Conservation (phyloP, 2,329 filamentous ascomycete species). For the Arthrobotrys megalospora region DNA sequence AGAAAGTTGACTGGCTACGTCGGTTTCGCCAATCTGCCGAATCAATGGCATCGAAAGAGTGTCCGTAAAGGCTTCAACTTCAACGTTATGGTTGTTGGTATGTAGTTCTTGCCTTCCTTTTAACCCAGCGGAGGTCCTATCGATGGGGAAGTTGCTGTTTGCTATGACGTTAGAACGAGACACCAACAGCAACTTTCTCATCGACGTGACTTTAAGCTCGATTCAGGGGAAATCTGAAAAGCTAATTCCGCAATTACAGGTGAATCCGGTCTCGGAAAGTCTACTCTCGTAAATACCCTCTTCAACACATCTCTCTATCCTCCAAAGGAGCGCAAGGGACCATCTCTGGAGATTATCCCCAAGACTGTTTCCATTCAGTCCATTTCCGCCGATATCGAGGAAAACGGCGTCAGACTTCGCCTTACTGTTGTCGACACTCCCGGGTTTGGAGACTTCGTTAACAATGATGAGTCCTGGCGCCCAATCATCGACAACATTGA, state of each 20-base stretch:
- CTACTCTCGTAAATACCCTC: constrained; percentile 97
- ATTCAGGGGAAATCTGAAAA: constrained; percentile 39
- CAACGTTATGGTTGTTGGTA: constrained; percentile 99
- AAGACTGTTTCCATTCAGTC: constrained; percentile 97
- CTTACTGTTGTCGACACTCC: constrained; percentile 98
- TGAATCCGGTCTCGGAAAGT: constrained; percentile 99
- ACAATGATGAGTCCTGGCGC: constrained; percentile 99
- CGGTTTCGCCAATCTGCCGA: constrained; percentile 97
- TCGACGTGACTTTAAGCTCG: constrained; percentile 54
- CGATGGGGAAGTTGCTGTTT: constrained; percentile 47
- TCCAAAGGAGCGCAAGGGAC: constrained; percentile 97
- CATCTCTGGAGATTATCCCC: constrained; percentile 96
- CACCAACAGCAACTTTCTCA: constrained; percentile 28
- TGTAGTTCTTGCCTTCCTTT: constrained; percentile 68
- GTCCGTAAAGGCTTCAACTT: constrained; percentile 99
- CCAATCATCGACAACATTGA: constrained; percentile 99
- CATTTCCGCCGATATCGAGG: constrained; percentile 96
- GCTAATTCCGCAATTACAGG: constrained; percentile 72
- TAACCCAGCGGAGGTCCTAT: constrained; percentile 8
- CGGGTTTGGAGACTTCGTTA: constrained; percentile 98
- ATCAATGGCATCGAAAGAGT: constrained; percentile 99
- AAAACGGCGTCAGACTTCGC: constrained; percentile 95
- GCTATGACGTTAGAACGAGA: background rate
- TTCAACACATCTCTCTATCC: constrained; percentile 99
- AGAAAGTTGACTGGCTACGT: constrained; percentile 98